phyloP scores from a whole-genome alignment of 2,329 filamentous ascomycete species.

The Dactylella cylindrospora region DNA sequence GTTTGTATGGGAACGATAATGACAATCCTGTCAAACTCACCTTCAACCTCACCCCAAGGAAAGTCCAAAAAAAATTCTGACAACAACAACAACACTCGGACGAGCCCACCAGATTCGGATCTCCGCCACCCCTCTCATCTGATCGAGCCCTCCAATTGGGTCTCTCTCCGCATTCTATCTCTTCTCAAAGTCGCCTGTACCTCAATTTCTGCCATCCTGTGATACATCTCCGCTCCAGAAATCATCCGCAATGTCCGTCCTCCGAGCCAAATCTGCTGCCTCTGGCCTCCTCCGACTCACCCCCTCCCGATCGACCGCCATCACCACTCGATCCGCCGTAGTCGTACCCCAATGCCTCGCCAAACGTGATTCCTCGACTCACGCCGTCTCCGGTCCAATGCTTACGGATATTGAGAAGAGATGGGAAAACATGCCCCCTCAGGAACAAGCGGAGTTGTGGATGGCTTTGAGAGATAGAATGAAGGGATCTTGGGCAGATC shows the following conservation, averaged over 20 bases:
- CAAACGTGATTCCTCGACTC: constrained; percentile 54
- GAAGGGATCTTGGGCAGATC: constrained; percentile 95
- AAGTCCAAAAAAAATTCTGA: constrained; percentile 5
- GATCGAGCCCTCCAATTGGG: neutral
- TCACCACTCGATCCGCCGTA: constrained; percentile 13
- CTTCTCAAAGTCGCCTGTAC: constrained; percentile 4
- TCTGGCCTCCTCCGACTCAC: constrained; percentile 40
- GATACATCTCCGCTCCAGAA: constrained; percentile 32
- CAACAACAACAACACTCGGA: constrained; percentile 32
- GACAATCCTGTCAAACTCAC: too few relatives aligned
- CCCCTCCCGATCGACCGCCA: constrained; percentile 14
- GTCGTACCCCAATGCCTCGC: constrained; percentile 55
- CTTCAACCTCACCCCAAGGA: too few relatives aligned
- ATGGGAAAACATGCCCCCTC: constrained; percentile 96
- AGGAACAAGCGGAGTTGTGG: constrained; percentile 99
- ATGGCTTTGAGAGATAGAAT: constrained; percentile 97
- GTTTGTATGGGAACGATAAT: too few relatives aligned
- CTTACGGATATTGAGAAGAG: constrained; percentile 98
- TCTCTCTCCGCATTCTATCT: neutral
- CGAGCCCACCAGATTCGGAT: constrained; percentile 14
- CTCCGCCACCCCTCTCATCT: neutral
- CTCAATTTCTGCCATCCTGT: constrained; percentile 23
- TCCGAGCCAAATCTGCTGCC: constrained; percentile 39
- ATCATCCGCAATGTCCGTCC: constrained; percentile 34
- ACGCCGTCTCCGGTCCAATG: constrained; percentile 96